phyloP scores from a whole-genome alignment of 768 basidiomycete species.

The Trametes elegans region DNA sequence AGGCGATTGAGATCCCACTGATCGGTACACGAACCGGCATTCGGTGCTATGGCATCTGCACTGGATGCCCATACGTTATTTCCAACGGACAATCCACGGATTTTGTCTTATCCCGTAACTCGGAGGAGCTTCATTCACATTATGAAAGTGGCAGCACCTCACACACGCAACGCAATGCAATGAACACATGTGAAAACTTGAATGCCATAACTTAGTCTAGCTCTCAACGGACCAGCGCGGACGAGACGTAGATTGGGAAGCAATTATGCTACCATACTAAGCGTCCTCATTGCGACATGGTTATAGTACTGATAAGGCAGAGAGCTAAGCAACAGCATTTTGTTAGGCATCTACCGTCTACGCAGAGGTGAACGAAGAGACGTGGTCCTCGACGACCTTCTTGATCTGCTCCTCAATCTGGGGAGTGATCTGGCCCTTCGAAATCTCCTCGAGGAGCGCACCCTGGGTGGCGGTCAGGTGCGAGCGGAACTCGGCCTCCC shows the following conservation, averaged over 20 bases:
- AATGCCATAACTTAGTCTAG: not conserved
- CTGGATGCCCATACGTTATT: too few species aligned
- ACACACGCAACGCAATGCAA: too few species aligned
- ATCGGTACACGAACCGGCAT: too few species aligned
- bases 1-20: not conserved
- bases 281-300: conserved; percentile 21
- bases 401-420: conserved; percentile 94
- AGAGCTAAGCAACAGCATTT: conserved; percentile 21
- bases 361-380: conserved; percentile 65
- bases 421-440: conserved; percentile 77
- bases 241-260: not conserved
- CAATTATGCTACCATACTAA: conserved; percentile 22
- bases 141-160: too few species aligned
- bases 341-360: conserved; percentile 19
- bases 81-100: too few species aligned
- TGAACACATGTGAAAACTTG: too few species aligned
- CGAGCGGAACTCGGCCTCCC: conserved; percentile 90
- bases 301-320: conserved; percentile 17
- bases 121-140: too few species aligned
- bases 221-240: not conserved
- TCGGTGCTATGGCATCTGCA: too few species aligned
- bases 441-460: conserved; percentile 80
- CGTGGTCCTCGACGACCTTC: conserved; percentile 90
- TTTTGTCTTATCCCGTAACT: too few species aligned
- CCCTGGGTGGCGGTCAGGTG: conserved; percentile 76